These are phyloP conservation scores for Kurtzmaniella natalensis DNA, from an alignment of 1,139 yeast genomes.

Conservation along the genomic window DNA sequence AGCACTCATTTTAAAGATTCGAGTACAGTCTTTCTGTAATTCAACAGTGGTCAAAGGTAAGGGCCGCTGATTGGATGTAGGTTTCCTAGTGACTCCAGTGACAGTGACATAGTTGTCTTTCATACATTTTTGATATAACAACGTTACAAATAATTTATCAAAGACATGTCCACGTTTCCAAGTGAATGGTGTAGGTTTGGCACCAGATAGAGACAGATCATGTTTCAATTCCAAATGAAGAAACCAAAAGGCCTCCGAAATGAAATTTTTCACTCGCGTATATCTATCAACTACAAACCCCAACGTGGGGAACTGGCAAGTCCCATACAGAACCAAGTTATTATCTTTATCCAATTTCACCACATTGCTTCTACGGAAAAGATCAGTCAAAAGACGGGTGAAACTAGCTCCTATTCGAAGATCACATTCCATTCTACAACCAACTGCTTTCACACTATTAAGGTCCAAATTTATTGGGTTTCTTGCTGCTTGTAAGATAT, in stretches of 20 bases:
- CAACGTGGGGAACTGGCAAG: conserved; percentile 95
- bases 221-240: conserved; percentile 49
- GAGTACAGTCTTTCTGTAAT: conserved; percentile 81
- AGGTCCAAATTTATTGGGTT: conserved; percentile 62
- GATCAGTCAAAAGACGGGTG: conserved; percentile 67
- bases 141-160: conserved; percentile 62
- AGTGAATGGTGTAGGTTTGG: conserved; percentile 31
- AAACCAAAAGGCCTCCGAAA: conserved; percentile 79
- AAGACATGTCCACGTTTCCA: conserved; percentile 75
- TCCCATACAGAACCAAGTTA: conserved; percentile 70
- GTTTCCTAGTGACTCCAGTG: conserved; percentile 49
- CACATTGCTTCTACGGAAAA: conserved; percentile 26
- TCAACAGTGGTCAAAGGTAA: conserved; percentile 95
- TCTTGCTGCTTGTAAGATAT: conserved; percentile 70
- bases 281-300: conserved; percentile 97
- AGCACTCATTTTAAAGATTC: conserved; percentile 71
- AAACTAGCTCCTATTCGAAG: conserved; percentile 86
- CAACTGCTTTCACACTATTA: conserved; percentile 77
- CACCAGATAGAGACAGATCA: conserved; percentile 19
- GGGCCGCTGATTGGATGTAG: conserved; percentile 77
- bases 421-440: conserved; percentile 83
- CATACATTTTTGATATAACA: conserved; percentile 66
- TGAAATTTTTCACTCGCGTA: conserved; percentile 65
- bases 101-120: conserved; percentile 45
- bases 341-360: conserved; percentile 12